Evolutionary conservation across 2,329 filamentous ascomycete genomes (phyloP), one percentile per base, ranked within the genome.

Genomic region (Fulvia fulva): DNA sequence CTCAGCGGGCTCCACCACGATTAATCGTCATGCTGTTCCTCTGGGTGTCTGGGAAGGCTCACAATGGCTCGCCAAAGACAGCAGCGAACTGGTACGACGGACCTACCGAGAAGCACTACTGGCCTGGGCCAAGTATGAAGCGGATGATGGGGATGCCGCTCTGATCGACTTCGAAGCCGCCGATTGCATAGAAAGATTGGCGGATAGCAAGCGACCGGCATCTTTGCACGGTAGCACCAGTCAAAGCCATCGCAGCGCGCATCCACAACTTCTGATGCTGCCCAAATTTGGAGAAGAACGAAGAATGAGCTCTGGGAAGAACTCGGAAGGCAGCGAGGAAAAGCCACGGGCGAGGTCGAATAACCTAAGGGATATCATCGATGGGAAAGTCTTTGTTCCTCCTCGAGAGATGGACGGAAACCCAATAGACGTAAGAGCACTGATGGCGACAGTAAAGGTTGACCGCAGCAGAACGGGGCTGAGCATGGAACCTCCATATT

Each of bases 1-100:
- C 62, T 43, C 57, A 51, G 23, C 61, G 47, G 55, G 64, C 56
- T 63, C 67, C 16, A 57, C 56, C n/a, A 57, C 58, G 21, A 66
- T 61, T 30, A 64, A 58, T n/a, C 70, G 81, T 79, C 76, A 74
- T 25, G 83, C 83, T 28, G 82, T 94, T 0, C 87, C 89, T 0
- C 81, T 96, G 8, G 83, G 89, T 55, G 88, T 92, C 0, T 99
- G 94, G 94, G 92, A 97, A 73, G 91, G 90, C n/a, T 96, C 92
- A 0, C 91, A 97, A 61, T 96, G 91, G 90, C 83, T 97, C 46
- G 77, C 97, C 21, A 86, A 89, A 37, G 93, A 97, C 68, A 81
- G 85, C 0, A 87, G 92, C 67, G 85, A 85, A 30, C 81, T 85
- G 30, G 91, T 97, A 32, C 85, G 92, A 55, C 87, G 87, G 70